Conservation (phyloP, 139 green algal genomes). For the Haematococcus lacustris region DNA sequence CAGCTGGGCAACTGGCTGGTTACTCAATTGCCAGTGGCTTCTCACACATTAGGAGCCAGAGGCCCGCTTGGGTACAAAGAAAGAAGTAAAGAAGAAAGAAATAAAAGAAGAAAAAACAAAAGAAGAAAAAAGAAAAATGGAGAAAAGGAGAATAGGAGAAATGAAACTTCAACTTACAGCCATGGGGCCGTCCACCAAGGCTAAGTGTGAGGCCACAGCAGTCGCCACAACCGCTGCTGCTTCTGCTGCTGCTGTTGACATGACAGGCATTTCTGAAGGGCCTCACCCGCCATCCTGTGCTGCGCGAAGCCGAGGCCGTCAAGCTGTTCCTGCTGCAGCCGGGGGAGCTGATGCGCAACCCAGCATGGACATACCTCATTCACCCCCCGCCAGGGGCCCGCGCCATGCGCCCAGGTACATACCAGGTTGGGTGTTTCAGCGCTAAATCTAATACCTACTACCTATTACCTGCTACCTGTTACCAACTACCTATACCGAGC, state of each 20-base stretch:
- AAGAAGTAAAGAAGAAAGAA: neutral
- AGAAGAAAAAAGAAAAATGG: neutral
- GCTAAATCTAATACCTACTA: too few species aligned
- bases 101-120: neutral
- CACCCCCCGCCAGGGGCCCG: conserved; percentile 5
- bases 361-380: conserved; percentile 29
- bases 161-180: neutral
- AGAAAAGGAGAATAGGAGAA: too few species aligned
- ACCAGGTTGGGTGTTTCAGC: neutral
- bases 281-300: conserved; percentile 33
- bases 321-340: conserved; percentile 42
- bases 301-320: conserved; percentile 33
- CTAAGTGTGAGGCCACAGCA: neutral
- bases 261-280: conserved; percentile 40
- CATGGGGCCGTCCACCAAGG: neutral
- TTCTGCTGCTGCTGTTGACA: too few species aligned
- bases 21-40: too few species aligned
- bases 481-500: too few species aligned
- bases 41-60: too few species aligned
- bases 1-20: too few species aligned
- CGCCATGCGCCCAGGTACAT: too few species aligned
- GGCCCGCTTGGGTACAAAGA: too few species aligned
- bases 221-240: too few species aligned
- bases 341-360: conserved; percentile 26
- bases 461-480: too few species aligned